These are phyloP conservation scores for Malus asiatica DNA, from an alignment of 306 rosid genomes.

Conservation along the genomic window DNA sequence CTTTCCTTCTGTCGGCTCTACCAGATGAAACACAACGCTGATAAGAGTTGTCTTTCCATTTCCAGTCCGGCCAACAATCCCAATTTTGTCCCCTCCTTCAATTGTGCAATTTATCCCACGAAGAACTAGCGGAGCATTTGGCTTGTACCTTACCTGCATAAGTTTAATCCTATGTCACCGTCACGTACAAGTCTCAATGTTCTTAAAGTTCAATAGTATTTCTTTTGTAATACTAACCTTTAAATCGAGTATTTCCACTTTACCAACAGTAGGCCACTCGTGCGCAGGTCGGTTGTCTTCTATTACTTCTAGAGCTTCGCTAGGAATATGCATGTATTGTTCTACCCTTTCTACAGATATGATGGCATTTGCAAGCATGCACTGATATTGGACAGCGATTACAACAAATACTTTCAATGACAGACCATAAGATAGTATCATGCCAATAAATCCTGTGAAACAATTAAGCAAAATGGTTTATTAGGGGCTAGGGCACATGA, in stretches of 20 bases:
- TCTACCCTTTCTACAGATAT: conserved; percentile 28
- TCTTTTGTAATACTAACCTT: not conserved
- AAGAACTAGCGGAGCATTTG: conserved; percentile 24
- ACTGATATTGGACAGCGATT: conserved; percentile 10
- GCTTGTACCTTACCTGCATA: conserved; percentile 24
- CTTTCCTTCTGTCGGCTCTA: conserved; percentile 26
- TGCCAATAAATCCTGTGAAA: conserved; percentile 20
- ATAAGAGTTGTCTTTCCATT: conserved; percentile 34
- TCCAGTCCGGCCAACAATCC: conserved; percentile 32
- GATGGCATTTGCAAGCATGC: conserved; percentile 17
- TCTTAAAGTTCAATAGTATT: not conserved
- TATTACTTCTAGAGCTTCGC: conserved; percentile 18
- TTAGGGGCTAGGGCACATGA: too few relatives aligned
- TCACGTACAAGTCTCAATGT: not conserved
- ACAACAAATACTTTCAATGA: conserved; percentile 18
- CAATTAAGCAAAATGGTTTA: not conserved
- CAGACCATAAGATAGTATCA: conserved; percentile 25
- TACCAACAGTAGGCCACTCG: conserved; percentile 21
- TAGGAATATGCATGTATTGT: conserved; percentile 30
- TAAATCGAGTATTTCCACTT: conserved; percentile 16
- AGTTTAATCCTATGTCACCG: not conserved
- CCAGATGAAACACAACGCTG: conserved; percentile 22
- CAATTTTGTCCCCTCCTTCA: conserved; percentile 29
- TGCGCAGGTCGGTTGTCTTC: conserved; percentile 10
- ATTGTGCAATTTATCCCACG: conserved; percentile 21